Percentiles rank a stretch among this genome's conserved stretches.
Evolutionary conservation across 2,329 filamentous ascomycete species (phyloP).

Genomic region (Pyrenophora seminiperda): DNA sequence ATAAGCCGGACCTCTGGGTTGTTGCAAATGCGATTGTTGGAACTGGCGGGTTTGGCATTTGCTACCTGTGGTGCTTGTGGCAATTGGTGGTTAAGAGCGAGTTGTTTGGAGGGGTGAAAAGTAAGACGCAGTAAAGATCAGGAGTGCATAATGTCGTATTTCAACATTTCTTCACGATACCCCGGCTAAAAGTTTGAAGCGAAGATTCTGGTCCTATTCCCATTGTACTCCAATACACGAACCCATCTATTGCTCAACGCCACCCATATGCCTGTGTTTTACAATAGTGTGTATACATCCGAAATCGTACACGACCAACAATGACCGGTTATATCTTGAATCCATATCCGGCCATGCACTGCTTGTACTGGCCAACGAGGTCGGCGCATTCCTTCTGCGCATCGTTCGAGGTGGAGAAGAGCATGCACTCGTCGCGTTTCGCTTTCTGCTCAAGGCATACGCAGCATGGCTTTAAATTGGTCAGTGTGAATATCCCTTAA

Average conservation of each 20-base stretch:
- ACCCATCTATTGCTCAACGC: slow-evolving; percentile 36
- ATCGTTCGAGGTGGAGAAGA: slow-evolving; percentile 85
- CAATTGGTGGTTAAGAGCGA: slow-evolving; percentile 67
- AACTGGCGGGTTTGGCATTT: slow-evolving; percentile 80
- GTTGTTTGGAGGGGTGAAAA: slow-evolving; percentile 40
- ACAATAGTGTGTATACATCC: slow-evolving; percentile 22
- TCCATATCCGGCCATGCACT: slow-evolving; percentile 91
- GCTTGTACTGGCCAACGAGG: slow-evolving; percentile 82
- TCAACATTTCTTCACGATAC: slow-evolving; percentile 25
- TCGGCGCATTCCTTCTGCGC: slow-evolving; percentile 82
- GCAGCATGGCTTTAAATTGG: slow-evolving; percentile 76
- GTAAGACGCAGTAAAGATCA: slow-evolving; percentile 48
- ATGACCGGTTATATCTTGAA: slow-evolving; percentile 64
- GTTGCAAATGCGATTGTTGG: slow-evolving; percentile 88
- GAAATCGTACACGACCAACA: slow-evolving; percentile 8
- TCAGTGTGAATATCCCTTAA: slow-evolving; percentile 3
- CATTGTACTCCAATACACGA: slow-evolving; percentile 29
- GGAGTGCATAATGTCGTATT: slow-evolving; percentile 1
- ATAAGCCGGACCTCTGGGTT: slow-evolving; percentile 93
- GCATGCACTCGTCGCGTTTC: slow-evolving; percentile 96
- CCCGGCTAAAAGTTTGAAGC: slow-evolving; percentile 27
- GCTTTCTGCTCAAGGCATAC: slow-evolving; percentile 97
- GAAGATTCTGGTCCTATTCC: slow-evolving; percentile 37
- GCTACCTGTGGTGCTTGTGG: slow-evolving; percentile 90
- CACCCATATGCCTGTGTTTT: slow-evolving; percentile 41